These are phyloP conservation scores for Aspergillus sclerotialis DNA, from an alignment of 2,329 filamentous ascomycete species.

Conservation along the genomic window DNA sequence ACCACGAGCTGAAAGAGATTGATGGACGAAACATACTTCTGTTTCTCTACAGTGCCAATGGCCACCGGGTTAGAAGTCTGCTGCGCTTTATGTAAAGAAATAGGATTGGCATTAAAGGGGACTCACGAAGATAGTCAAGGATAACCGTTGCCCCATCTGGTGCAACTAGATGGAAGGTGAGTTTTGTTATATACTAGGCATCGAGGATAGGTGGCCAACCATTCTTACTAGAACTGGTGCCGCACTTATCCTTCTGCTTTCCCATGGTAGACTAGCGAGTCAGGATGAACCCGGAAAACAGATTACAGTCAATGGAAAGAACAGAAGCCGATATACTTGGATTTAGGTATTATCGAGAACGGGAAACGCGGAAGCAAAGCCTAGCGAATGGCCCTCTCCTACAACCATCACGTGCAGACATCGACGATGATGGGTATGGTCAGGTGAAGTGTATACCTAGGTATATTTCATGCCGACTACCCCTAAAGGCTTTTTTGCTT, in stretches of 20 bases:
- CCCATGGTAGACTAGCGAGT: slow-evolving; percentile 23
- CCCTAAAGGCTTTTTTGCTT: no score
- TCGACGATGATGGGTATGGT: no score
- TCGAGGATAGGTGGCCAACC: slow-evolving; percentile 6
- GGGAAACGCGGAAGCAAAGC: no score
- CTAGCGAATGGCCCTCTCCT: no score
- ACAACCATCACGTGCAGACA: no score
- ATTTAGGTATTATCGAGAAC: no score
- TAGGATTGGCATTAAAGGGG: no score
- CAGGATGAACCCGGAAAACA: background rate
- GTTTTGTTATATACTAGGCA: no score
- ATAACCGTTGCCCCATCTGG: slow-evolving; percentile 36
- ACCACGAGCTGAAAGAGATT: background rate
- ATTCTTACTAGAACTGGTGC: slow-evolving; percentile 22
- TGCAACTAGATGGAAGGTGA: slow-evolving; percentile 4
- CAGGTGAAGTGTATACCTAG: no score
- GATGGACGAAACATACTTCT: slow-evolving; percentile 33
- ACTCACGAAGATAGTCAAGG: slow-evolving; percentile 45
- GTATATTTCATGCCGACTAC: no score
- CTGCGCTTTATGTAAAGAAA: background rate
- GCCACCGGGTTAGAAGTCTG: background rate
- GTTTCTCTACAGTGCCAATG: slow-evolving; percentile 31
- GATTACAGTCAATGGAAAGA: no score
- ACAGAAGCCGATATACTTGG: no score
- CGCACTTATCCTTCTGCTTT: slow-evolving; percentile 31